Base-by-base conservation (phyloP, 208 protist genomes). In the Trypanosomatidae sp. region DNA sequence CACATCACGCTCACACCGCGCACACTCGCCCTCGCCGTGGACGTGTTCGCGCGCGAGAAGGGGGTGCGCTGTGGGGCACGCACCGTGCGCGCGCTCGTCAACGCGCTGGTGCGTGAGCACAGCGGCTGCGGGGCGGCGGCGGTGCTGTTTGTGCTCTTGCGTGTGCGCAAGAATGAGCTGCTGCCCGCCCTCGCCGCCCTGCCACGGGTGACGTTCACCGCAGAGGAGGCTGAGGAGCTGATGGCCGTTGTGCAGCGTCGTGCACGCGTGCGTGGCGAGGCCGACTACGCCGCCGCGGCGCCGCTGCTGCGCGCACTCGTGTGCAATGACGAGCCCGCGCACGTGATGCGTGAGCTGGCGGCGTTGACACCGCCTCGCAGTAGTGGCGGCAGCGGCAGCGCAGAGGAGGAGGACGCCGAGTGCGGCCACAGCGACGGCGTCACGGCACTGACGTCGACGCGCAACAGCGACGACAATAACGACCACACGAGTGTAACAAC, bases 61-160 rank as follows among this genome's bases (percentile, higher is more conserved):
- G 83, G 75, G 6, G 16, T 82, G 5, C 75, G 74, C 10, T 92
- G 83, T 37, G 75, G 77, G 2, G 65, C 83, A 5, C 58, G 54
- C n/a, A 76, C 71, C 6, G 63, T 76, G 6, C 75, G 70, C 42
- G 68, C 70, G 4, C 38, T 91, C 24, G 43, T 78, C 6, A 10
- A 24, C 1, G 57, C 45, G 33, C 33, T 72, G 1, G 57, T 22
- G 3, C 39, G 43, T 3, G 33, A 33, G 11, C 48, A 56, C 18
- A 35, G 52, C 3, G 43, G 50, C 2, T 20, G 48, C 24, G 48
- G 55, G 0, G 47, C 33, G 10, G 63, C 56, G 8, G 68, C 78
- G 13, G 40, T 84, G 3, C 23, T 81, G 0, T 88, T 60, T 38
- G 70, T 84, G 19, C 50, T 88, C 8, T 18, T 84, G 43, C 71